Evolutionary conservation across 2,329 filamentous ascomycete species (phyloP).

Genomic region (Hymenoscyphus occultus): DNA sequence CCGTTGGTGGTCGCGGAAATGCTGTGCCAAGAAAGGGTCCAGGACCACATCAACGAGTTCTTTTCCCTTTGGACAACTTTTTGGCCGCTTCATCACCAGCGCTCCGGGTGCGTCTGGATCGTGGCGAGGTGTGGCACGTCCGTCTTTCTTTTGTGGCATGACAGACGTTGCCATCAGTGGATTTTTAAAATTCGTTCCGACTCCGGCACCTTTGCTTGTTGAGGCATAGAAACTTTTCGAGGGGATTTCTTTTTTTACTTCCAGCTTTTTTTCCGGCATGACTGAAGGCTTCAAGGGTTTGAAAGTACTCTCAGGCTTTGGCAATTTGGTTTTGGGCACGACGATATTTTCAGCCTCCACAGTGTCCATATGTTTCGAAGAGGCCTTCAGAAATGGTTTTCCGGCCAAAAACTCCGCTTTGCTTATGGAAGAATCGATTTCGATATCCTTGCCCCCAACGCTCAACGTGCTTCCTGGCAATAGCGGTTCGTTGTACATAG

Average conservation of each 20-base stretch:
- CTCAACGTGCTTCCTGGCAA: conserved; percentile 59
- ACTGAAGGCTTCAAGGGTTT: not conserved
- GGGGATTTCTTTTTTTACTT: conserved; percentile 33
- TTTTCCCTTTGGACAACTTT: conserved; percentile 54
- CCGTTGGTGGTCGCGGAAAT: conserved; percentile 65
- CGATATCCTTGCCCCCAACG: conserved; percentile 64
- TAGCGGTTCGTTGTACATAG: conserved; percentile 52
- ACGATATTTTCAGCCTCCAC: conserved; percentile 14
- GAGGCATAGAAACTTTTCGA: conserved; percentile 40
- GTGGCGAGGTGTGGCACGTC: conserved; percentile 59
- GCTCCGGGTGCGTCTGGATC: conserved; percentile 58
- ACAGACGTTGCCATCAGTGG: conserved; percentile 55
- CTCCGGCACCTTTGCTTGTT: conserved; percentile 38
- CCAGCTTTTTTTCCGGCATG: conserved; percentile 10
- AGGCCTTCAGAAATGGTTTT: conserved; percentile 41
- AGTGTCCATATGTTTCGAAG: conserved; percentile 18
- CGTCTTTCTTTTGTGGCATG: conserved; percentile 44
- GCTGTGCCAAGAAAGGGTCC: conserved; percentile 61
- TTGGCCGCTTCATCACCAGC: conserved; percentile 64
- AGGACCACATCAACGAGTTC: conserved; percentile 70
- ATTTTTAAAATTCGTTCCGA: conserved; percentile 55
- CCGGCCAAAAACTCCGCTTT: conserved; percentile 57
- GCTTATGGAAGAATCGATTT: conserved; percentile 60
- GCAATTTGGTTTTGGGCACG: conserved; percentile 1
- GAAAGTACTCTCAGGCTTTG: not conserved